phyloP scores from a whole-genome alignment of 208 protist genomes.

The Trypanosoma brucei region DNA sequence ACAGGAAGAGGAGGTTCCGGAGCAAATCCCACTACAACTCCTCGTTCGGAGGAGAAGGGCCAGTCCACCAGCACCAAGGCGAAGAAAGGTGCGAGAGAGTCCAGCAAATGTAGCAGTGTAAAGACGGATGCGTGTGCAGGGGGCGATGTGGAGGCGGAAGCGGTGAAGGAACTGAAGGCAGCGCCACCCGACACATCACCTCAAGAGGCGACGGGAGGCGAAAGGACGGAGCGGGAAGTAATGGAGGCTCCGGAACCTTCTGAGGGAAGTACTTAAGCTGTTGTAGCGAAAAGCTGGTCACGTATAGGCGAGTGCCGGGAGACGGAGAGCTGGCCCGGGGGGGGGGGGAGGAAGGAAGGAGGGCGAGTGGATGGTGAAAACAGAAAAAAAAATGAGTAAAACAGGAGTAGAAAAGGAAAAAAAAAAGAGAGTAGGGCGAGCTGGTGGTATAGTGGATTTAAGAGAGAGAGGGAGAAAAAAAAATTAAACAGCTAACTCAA shows the following conservation, averaged over 20 bases:
- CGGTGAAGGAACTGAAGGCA: not conserved
- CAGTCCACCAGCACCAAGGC: not conserved
- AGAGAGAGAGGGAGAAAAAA: not conserved
- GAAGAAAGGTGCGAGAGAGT: slow-evolving; percentile 8
- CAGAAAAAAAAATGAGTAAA: slow-evolving; percentile 7
- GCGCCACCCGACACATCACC: too few species aligned
- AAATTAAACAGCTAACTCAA: slow-evolving; percentile 16
- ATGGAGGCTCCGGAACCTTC: too few species aligned
- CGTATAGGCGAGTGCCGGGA: too few species aligned
- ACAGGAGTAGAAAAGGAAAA: slow-evolving; percentile 3
- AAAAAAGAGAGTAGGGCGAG: slow-evolving; percentile 9
- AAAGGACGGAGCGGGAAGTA: too few species aligned
- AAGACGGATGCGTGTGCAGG: slow-evolving; percentile 1
- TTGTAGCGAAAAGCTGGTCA: too few species aligned
- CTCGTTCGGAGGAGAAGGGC: too few species aligned
- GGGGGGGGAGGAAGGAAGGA: not conserved
- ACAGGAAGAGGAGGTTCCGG: too few species aligned
- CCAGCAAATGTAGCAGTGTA: slow-evolving; percentile 20
- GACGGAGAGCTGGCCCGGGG: too few species aligned
- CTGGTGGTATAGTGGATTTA: not conserved
- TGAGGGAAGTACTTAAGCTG: too few species aligned
- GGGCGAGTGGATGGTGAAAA: not conserved
- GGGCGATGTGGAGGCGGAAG: slow-evolving; percentile 7
- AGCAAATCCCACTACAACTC: too few species aligned
- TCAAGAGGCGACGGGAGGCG: too few species aligned